Base-by-base conservation (phyloP, 1,284 basidiomycete genomes). In the Flammula alnicola region DNA sequence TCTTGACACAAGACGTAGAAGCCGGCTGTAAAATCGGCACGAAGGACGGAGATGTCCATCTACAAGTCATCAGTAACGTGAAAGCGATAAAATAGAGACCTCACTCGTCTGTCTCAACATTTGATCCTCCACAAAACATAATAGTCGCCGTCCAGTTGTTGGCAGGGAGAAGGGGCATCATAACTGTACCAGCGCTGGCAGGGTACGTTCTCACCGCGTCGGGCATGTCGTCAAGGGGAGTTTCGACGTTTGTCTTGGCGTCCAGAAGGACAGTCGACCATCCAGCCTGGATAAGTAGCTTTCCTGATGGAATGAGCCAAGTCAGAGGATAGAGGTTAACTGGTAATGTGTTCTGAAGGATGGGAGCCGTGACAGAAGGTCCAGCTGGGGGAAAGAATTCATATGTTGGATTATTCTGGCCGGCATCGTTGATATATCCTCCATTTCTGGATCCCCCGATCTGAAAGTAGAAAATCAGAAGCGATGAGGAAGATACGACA, bases 91-190 rank as follows among this genome's bases (percentile, higher is more conserved):
- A 32, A 32, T 29, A 25, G 22, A 29, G 32, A 14, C 54, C 69
- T 42, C 50, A 83, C 72, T 80, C 74, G 52, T 80, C 73, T 6
- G 77, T 66, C 30, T 79, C 72, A 35, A 91, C 74, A 64, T 88
- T 79, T 5, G 83, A 83, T 5, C 93, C 93, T 49, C 93, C 93
- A 59, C 93, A 96, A 72, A 95, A 94, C 55, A 95, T 67, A 49
- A 96, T 70, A 1, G 92, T 92, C 1, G 91, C 88, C 2, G 86
- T 90, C 77, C 84, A 96, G 67, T 92, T 88, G 71, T 95, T 95
- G 30, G 77, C 81, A 0, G 92, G 89, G 0, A 90, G 93, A 25
- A 95, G 75, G 1, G 93, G 92, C 20, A 94, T 72, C 90, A 97
- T 93, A 37, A 83, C 82, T 8, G 81, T 87, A 7, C 90, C 93